Evolutionary conservation across 805 yeast species (phyloP).

Genomic region (Cyberlindnera mycetangii): DNA sequence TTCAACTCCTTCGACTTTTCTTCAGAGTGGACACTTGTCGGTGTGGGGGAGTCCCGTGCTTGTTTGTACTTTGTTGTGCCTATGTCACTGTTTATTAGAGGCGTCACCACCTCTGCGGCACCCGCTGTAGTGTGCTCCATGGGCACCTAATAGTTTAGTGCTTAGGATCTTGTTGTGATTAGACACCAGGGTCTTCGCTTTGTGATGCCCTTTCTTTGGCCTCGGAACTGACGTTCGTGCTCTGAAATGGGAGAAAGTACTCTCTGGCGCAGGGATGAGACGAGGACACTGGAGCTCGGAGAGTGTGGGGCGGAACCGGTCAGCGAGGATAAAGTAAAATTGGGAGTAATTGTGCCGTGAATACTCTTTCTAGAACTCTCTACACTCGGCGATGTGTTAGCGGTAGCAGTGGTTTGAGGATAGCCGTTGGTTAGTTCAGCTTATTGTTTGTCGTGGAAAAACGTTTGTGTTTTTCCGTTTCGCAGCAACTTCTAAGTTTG

Average conservation of each 20-base stretch:
- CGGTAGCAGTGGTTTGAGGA: not conserved
- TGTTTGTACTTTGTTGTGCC: conserved; percentile 12
- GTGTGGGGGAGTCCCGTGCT: conserved; percentile 1
- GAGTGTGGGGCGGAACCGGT: too few relatives aligned
- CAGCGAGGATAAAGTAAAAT: too few relatives aligned
- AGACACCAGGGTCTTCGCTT: not conserved
- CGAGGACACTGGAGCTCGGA: too few relatives aligned
- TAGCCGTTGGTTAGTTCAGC: not conserved
- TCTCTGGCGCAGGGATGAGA: too few relatives aligned
- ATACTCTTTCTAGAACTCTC: too few relatives aligned
- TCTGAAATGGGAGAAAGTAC: too few relatives aligned
- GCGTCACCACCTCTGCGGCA: not conserved
- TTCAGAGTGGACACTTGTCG: not conserved
- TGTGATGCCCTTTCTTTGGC: not conserved
- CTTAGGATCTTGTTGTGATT: not conserved
- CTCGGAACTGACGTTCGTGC: too few relatives aligned
- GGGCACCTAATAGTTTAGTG: not conserved
- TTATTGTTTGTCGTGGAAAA: not conserved
- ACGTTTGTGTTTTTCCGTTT: not conserved
- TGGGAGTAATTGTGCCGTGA: too few relatives aligned
- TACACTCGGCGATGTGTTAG: too few relatives aligned
- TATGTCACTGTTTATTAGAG: not conserved
- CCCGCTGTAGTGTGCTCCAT: not conserved
- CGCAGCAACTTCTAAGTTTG: not conserved
- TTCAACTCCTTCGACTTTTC: conserved; percentile 8